Conservation (phyloP, 345 rosid genomes). For the Boechera stricta region DNA sequence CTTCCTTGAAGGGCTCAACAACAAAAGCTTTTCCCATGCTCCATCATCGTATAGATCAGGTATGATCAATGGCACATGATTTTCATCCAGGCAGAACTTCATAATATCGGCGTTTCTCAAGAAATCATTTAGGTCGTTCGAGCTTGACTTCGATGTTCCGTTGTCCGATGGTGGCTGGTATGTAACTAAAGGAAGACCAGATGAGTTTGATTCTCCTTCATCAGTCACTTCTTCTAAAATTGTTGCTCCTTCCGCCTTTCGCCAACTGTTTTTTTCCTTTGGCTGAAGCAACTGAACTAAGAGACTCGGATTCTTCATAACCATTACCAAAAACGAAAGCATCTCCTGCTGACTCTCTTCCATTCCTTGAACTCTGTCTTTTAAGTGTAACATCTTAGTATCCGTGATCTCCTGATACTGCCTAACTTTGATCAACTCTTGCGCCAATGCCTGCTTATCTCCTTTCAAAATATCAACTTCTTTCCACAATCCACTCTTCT, state of each 20-base stretch:
- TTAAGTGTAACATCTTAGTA: conserved; percentile 61
- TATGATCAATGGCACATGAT: conserved; percentile 59
- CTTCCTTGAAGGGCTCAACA: conserved; percentile 53
- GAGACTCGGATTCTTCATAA: conserved; percentile 82
- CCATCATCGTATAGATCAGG: conserved; percentile 75
- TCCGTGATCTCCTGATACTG: conserved; percentile 75
- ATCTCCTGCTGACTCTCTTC: conserved; percentile 93
- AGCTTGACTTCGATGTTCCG: conserved; percentile 48
- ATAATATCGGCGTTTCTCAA: conserved; percentile 65
- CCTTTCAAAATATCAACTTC: conserved; percentile 84
- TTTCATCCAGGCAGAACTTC: conserved; percentile 74
- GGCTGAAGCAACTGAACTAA: conserved; percentile 79
- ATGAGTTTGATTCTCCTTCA: conserved; percentile 50
- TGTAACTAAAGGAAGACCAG: conserved; percentile 68
- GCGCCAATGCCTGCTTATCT: conserved; percentile 63
- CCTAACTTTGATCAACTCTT: conserved; percentile 74
- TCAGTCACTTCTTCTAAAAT: conserved; percentile 57
- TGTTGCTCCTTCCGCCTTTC: conserved; percentile 63
- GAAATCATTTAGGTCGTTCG: conserved; percentile 58
- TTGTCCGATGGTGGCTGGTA: conserved; percentile 64
- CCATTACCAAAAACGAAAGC: conserved; percentile 94
- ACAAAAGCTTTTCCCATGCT: conserved; percentile 79
- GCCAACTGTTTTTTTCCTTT: conserved; percentile 74
- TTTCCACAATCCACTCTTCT: conserved; percentile 59
- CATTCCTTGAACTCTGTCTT: conserved; percentile 84